Base-by-base conservation (phyloP, 1,284 basidiomycete genomes). In the Somion occarium region DNA sequence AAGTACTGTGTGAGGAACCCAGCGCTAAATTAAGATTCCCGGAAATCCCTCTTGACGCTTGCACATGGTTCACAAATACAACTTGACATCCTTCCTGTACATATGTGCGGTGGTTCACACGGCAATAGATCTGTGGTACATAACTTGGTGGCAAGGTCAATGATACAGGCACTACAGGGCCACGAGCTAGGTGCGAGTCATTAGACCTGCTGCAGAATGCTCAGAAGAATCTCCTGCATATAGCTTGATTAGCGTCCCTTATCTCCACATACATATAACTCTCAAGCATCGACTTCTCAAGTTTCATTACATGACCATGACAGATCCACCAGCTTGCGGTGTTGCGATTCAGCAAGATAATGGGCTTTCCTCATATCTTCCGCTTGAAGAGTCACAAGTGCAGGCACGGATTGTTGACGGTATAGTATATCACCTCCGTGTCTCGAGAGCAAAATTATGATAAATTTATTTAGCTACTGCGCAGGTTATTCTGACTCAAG, bases 401-500 rank as follows among this genome's bases (percentile, higher is more conserved):
- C 23, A 46, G 9, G 24, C 22, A 5, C 3, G 3, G 3, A 30
- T 46, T 9, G 24, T 46, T 20, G 44, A 46, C 18, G 44, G 44
- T 46, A 46, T 12, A n/a, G 19, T 39, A 20, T 4, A 5, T 43
- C 20, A 34, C 15, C 30, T 34, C 15, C 15, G 15, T 7, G 15
- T 34, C 30, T 15, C 15, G 15, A 34, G 7, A 34, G n/a, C 39
- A 18, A 18, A n/a, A 5, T 18, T 22, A 42, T 7, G 5, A 42
- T 42, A 18, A 5, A 22, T 42, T 42, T 18, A 7, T 20, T 19
- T 22, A 82, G 78, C 79, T 0, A 75, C 78, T 7, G 76, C 79
- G 0, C 69, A 72, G 19, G 72, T 83, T 5, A 67, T 69, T 0
- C 59, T 85, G n/a, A 59, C 59, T 0, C 82, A 85, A 53, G 62